Base-by-base conservation (phyloP, 495 filamentous ascomycete species). In the Thermochaetoides thermophila region DNA sequence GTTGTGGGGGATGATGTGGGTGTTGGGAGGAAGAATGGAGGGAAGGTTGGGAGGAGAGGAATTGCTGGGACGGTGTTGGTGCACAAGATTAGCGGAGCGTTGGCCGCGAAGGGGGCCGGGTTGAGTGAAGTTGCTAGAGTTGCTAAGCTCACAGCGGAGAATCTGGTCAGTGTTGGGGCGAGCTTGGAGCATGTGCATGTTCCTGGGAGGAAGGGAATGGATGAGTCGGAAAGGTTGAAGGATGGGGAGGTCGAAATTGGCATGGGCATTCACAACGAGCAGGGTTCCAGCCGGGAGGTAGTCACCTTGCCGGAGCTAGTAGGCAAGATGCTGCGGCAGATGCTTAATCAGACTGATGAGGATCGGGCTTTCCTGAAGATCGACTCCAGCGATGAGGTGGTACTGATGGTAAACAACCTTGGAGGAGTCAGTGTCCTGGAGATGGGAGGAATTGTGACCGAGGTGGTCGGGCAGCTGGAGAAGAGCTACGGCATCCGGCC, bases 181-280 rank as follows among this genome's bases (percentile, higher is more conserved):
- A 83, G 78, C 12, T 53, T 97, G 30, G 75, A 77, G 30, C 86
- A 92, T 52, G 89, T 96, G 18, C 89, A 97, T 51, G 80, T 97
- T 0, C 89, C 89, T 0, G 89, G 89, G 9, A 68, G 84, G 45
- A 67, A 53, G 2, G 42, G 34, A 55, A 8, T 46, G 57, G 13
- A 57, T 16, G 50, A 44, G 1, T 50, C 59, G 9, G 78, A 74
- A 27, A 57, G 57, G 4, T 57, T 92, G 37, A 62, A 59, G 19
- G 50, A 63, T 0, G 76, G 73, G 26, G 79, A 96, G 60, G 75
- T 92, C 14, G 89, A 97, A 61, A 67, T 97, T 44, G 89, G 89
- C 12, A 97, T 96, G 89, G 89, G 89, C 8, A 95, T 96, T 53
- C 89, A 97, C 55, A 97, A 97, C 50, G 89, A 97, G 57, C 72